These are phyloP conservation scores for Lindgomyces ingoldianus DNA, from an alignment of 495 filamentous ascomycete genomes.

Conservation along the genomic window DNA sequence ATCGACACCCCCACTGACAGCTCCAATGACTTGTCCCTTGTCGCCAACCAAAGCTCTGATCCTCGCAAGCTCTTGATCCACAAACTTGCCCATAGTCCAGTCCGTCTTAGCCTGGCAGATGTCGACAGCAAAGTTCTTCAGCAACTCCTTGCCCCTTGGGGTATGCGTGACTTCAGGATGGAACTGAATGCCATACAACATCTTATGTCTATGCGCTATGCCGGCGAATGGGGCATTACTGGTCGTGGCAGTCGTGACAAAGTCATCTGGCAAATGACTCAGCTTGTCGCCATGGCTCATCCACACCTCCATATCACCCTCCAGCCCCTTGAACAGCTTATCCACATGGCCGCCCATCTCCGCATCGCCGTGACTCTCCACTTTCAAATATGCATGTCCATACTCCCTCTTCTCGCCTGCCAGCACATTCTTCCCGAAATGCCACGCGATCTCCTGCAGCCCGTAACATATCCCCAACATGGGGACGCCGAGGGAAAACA, in stretches of 20 bases:
- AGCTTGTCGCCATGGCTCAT: slow-evolving; percentile 93
- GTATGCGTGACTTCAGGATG: slow-evolving; percentile 85
- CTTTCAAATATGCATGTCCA: slow-evolving; percentile 62
- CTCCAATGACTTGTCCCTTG: slow-evolving; percentile 79
- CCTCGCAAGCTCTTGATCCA: slow-evolving; percentile 72
- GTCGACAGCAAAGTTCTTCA: slow-evolving; percentile 77
- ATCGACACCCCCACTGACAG: slow-evolving; percentile 90
- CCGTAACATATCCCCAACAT: slow-evolving; percentile 82
- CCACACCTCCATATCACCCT: slow-evolving; percentile 67
- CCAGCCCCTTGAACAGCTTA: slow-evolving; percentile 69
- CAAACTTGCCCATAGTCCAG: slow-evolving; percentile 83
- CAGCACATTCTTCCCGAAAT: slow-evolving; percentile 68
- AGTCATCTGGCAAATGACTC: slow-evolving; percentile 66
- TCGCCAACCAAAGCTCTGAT: slow-evolving; percentile 78
- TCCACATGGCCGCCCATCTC: slow-evolving; percentile 59
- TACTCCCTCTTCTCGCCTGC: slow-evolving; percentile 74
- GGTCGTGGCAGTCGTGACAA: slow-evolving; percentile 71
- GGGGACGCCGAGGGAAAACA: slow-evolving; percentile 77
- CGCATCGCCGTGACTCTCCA: slow-evolving; percentile 52
- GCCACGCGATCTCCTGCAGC: slow-evolving; percentile 80
- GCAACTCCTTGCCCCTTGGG: slow-evolving; percentile 60
- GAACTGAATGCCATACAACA: slow-evolving; percentile 78
- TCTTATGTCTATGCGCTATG: slow-evolving; percentile 72
- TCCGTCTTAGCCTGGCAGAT: slow-evolving; percentile 74
- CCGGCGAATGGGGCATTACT: slow-evolving; percentile 75